These are phyloP conservation scores for Eremothecium cymbalariae DNA, from an alignment of 1,139 yeast genomes.

Conservation along the genomic window DNA sequence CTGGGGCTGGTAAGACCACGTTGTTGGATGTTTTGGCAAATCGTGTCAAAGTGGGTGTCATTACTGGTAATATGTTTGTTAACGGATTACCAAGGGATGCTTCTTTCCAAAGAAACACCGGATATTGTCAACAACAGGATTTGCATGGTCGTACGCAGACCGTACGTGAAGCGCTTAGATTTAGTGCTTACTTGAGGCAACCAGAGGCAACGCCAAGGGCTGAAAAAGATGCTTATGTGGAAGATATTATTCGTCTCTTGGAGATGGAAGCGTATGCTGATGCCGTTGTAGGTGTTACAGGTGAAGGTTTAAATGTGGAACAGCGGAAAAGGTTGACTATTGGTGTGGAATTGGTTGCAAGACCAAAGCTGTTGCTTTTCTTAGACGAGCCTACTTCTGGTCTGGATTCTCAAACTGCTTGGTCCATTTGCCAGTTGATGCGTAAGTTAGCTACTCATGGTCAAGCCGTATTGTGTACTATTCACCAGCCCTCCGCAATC, in stretches of 20 bases:
- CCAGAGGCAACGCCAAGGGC: constrained; percentile 40
- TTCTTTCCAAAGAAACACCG: constrained; percentile 63
- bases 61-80: constrained; percentile 58
- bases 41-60: constrained; percentile 60
- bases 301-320: constrained; percentile 52
- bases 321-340: constrained; percentile 55
- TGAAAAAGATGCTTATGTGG: constrained; percentile 59
- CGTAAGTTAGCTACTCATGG: constrained; percentile 42
- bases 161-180: constrained; percentile 60
- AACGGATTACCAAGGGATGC: constrained; percentile 51
- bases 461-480: constrained; percentile 49
- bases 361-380: constrained; percentile 42
- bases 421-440: constrained; percentile 44
- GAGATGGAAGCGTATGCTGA: constrained; percentile 56
- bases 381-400: constrained; percentile 50
- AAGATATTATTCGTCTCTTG: constrained; percentile 50
- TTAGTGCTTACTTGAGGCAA: constrained; percentile 62
- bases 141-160: constrained; percentile 54
- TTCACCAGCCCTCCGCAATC: constrained; percentile 54
- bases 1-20: constrained; percentile 73
- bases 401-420: constrained; percentile 47
- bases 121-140: constrained; percentile 69
- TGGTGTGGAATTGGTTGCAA: constrained; percentile 48
- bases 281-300: constrained; percentile 48
- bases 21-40: constrained; percentile 56